Base-by-base conservation (phyloP, 1,284 basidiomycete species). In the Ustilago lituana region DNA sequence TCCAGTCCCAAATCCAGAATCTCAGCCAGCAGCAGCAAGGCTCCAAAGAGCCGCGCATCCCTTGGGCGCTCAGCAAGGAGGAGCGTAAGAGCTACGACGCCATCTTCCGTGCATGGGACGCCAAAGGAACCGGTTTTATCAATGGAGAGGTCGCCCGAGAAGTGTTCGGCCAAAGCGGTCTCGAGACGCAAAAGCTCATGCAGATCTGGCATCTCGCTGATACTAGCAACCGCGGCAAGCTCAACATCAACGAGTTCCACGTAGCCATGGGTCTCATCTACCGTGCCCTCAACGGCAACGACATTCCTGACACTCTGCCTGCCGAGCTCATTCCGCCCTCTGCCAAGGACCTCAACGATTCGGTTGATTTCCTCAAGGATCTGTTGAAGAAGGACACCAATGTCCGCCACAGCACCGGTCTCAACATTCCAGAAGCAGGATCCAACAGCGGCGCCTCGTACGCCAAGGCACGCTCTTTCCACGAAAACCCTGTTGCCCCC, bases 241-340 rank as follows among this genome's bases (percentile, higher is more conserved):
- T 82, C 46, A 98, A 97, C 80, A 85, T 95, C 39, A 91, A 93
- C 22, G 95, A 98, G 82, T 99, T 99, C 83, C 94, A 98, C 82
- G 92, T 98, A 53, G 96, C 95, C 1, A 99, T 99, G 95, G 94
- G 92, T 60, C 86, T 98, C 55, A 97, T 98, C 81, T 98, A 95
- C 84, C 89, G 95, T 78, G 70, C 64, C 15, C 66, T 74, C 39
- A 97, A 96, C 81, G 95, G 96, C 9, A 95, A 93, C 83, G 88
- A 89, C 3, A 88, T 98, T 40, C 96, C 96, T 1, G 89, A 92
- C 33, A 85, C 87, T 49, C 88, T 98, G 0, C 95, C 95, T 1
- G 83, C 88, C 7, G 96, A 98, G 84, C 88, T 99, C 43, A 86
- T 94, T 5, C 96, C 95, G 0, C 92, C 94, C 0, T 98, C 95